Percentiles rank a stretch among this genome's conserved stretches.
Conservation (phyloP, 768 basidiomycete species). For the Lactarius hatsudake region DNA sequence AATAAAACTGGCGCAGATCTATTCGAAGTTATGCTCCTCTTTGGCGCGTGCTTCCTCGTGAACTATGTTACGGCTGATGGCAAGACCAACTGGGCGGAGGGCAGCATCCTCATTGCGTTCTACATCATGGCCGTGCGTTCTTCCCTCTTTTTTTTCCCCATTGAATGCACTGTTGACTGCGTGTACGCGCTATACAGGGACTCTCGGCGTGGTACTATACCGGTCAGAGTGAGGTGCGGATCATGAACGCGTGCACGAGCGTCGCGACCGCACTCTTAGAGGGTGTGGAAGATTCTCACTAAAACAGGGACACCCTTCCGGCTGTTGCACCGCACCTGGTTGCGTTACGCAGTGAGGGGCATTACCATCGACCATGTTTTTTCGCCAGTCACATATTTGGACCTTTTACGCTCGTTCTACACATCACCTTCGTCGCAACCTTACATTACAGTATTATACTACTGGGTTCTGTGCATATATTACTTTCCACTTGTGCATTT, state of each 20-base stretch:
- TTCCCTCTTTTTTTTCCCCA: background rate
- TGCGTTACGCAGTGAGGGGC: background rate
- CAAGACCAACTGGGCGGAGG: constrained; percentile 80
- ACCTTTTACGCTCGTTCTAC: background rate
- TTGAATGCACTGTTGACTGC: background rate
- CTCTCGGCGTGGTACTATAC: constrained; percentile 66
- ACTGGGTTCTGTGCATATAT: background rate
- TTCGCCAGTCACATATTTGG: background rate
- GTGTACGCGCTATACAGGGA: constrained; percentile 38
- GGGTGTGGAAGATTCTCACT: background rate
- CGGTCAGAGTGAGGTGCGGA: constrained; percentile 50
- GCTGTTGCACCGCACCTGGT: background rate
- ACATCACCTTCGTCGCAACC: too few relatives aligned
- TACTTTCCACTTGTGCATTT: background rate
- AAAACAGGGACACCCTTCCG: too few relatives aligned
- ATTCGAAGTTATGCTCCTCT: constrained; percentile 61
- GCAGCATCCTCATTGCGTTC: constrained; percentile 61
- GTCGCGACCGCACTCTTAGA: constrained; percentile 39
- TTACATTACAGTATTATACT: background rate
- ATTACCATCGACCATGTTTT: background rate
- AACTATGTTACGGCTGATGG: constrained; percentile 78
- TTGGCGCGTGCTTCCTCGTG: constrained; percentile 71
- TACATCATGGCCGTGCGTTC: constrained; percentile 60
- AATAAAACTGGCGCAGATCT: constrained; percentile 43
- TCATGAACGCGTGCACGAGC: constrained; percentile 43